Evolutionary conservation across 2,329 filamentous ascomycete species (phyloP).

Genomic region (Pseudofabraea citricarpa): DNA sequence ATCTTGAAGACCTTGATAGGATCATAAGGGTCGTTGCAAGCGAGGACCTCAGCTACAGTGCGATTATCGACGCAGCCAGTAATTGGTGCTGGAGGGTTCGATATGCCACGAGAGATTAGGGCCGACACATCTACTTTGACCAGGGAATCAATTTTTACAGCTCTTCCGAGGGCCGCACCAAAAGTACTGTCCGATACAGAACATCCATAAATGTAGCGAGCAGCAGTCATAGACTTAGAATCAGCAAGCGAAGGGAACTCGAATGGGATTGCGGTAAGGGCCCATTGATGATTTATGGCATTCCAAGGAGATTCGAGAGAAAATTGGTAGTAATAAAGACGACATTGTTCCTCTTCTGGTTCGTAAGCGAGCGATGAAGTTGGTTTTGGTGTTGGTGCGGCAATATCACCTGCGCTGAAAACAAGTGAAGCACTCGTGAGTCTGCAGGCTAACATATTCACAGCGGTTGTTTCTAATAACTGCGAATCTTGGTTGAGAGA

Average conservation of each 20-base stretch:
- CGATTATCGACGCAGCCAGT: slow-evolving; percentile 60
- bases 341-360: slow-evolving; percentile 58
- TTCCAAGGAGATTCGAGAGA: slow-evolving; percentile 31
- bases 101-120: slow-evolving; percentile 48
- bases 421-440: slow-evolving; percentile 61
- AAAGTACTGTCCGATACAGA: slow-evolving; percentile 54
- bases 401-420: slow-evolving; percentile 60
- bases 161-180: slow-evolving; percentile 55
- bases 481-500: slow-evolving; percentile 14
- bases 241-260: slow-evolving; percentile 62
- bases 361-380: slow-evolving; percentile 14
- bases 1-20: slow-evolving; percentile 58
- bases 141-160: slow-evolving; percentile 61
- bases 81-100: slow-evolving; percentile 39
- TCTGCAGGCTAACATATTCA: slow-evolving; percentile 63
- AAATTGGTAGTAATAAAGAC: slow-evolving; percentile 66
- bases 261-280: slow-evolving; percentile 58
- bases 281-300: slow-evolving; percentile 56
- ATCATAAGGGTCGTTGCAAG: slow-evolving; percentile 39
- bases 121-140: slow-evolving; percentile 54
- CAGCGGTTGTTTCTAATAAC: slow-evolving; percentile 32
- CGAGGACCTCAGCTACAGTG: slow-evolving; percentile 46
- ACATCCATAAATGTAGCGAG: slow-evolving; percentile 64
- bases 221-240: slow-evolving; percentile 47
- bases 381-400: slow-evolving; percentile 40